A percentile compares a stretch with the other conserved stretches of the same genome.
Evolutionary conservation across 2,329 filamentous ascomycete genomes (phyloP).

Genomic region (Xylariales sp.): DNA sequence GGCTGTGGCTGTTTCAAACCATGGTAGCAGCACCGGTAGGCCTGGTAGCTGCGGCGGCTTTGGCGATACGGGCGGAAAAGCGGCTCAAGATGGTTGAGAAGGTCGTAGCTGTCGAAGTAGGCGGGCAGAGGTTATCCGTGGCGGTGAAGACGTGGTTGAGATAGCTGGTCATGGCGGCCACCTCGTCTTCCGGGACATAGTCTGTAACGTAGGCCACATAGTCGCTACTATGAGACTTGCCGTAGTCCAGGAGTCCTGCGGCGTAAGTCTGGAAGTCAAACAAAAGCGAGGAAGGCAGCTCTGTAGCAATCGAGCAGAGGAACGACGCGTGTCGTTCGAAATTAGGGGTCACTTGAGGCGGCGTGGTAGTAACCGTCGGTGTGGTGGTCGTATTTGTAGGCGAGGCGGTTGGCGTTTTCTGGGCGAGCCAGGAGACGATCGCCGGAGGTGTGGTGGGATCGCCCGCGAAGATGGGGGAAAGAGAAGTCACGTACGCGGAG

Average conservation of each 20-base stretch:
- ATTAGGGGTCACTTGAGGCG: slow-evolving; percentile 13
- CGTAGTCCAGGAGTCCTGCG: slow-evolving; percentile 13
- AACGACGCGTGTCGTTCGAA: slow-evolving; percentile 3
- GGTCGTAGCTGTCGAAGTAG: neutral
- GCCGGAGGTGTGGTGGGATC: slow-evolving; percentile 4
- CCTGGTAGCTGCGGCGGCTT: neutral
- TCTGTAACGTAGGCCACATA: slow-evolving; percentile 55
- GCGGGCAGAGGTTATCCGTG: slow-evolving; percentile 6
- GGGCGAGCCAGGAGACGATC: neutral
- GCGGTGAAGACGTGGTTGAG: slow-evolving; percentile 13
- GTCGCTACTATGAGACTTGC: slow-evolving; percentile 18
- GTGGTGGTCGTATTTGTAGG: no score
- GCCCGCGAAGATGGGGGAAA: neutral
- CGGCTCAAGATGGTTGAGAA: neutral
- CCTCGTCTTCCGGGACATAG: slow-evolving; percentile 48
- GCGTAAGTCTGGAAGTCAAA: slow-evolving; percentile 24
- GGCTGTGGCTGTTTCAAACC: no score
- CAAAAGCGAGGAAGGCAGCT: slow-evolving; percentile 18
- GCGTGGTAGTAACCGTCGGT: neutral
- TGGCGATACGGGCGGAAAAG: neutral
- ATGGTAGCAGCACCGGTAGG: neutral
- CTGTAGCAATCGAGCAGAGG: slow-evolving; percentile 6
- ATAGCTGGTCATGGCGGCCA: slow-evolving; percentile 22
- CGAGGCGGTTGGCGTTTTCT: neutral
- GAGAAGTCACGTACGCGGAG: neutral